These are phyloP conservation scores for Acanthamoeba triangularis DNA, from an alignment of 208 protist genomes.

Conservation along the genomic window DNA sequence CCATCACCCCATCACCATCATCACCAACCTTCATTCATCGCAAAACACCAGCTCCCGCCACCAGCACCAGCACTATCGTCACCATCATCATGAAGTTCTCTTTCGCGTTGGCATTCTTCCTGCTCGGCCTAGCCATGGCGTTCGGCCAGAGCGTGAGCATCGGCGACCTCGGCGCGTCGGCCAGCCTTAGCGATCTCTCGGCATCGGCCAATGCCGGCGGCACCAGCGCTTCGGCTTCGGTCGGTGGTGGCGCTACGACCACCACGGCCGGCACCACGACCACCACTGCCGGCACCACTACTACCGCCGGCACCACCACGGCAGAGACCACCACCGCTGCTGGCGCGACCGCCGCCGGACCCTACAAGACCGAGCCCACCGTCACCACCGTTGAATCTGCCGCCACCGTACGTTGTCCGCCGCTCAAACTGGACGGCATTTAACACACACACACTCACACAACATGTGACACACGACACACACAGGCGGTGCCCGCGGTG, in stretches of 20 bases:
- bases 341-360: no score
- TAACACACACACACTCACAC: no score
- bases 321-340: neutral
- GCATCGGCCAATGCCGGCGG: neutral
- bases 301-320: neutral
- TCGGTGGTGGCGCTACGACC: no score
- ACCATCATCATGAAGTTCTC: constrained; percentile 28
- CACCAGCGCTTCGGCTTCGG: neutral
- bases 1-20: no score
- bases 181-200: neutral
- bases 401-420: neutral
- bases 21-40: no score
- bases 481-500: neutral
- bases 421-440: no score
- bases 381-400: neutral
- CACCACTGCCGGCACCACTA: neutral
- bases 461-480: no score
- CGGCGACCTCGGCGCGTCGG: neutral
- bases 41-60: no score
- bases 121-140: neutral
- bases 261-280: neutral
- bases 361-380: constrained; percentile 18
- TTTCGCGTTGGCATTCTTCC: neutral
- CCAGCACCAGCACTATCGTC: no score
- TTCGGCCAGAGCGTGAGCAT: constrained; percentile 34